Evolutionary conservation across 768 basidiomycete species (phyloP).

Genomic region (Lactarius hatsudake): DNA sequence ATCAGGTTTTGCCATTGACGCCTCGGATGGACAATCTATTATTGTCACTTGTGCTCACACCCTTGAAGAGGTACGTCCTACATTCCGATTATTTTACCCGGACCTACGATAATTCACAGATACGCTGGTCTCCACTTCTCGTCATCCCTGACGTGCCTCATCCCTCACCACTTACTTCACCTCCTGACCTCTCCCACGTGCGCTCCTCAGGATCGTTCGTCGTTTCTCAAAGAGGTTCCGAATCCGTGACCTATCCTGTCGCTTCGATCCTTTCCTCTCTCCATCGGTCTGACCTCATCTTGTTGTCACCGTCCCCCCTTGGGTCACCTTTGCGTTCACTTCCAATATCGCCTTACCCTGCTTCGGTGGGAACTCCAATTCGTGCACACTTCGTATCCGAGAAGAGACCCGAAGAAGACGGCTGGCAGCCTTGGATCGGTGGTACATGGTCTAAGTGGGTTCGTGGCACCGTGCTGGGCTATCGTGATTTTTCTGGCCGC

Average conservation of each 20-base stretch:
- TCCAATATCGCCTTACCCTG: conserved; percentile 64
- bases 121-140: conserved; percentile 37
- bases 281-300: conserved; percentile 54
- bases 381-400: conserved; percentile 55
- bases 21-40: conserved; percentile 34
- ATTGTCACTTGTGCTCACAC: conserved; percentile 63
- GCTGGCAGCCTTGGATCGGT: conserved; percentile 52
- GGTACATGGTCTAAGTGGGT: conserved; percentile 56
- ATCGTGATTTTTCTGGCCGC: conserved; percentile 56
- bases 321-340: conserved; percentile 41
- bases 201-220: conserved; percentile 42
- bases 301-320: conserved; percentile 36
- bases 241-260: conserved; percentile 36
- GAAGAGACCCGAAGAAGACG: conserved; percentile 36
- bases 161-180: conserved; percentile 8
- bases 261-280: conserved; percentile 52
- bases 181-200: conserved; percentile 19
- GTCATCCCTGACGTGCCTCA: conserved; percentile 16
- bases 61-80: conserved; percentile 50
- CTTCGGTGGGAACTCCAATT: conserved; percentile 43
- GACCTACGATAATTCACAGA: conserved; percentile 29
- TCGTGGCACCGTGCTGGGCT: conserved; percentile 50
- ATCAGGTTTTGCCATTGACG: conserved; percentile 55
- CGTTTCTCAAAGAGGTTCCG: conserved; percentile 36
- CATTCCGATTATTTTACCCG: neutral